Evolutionary conservation across 108 stramenopile species (phyloP).

Genomic region (Cyclotella sp.): DNA sequence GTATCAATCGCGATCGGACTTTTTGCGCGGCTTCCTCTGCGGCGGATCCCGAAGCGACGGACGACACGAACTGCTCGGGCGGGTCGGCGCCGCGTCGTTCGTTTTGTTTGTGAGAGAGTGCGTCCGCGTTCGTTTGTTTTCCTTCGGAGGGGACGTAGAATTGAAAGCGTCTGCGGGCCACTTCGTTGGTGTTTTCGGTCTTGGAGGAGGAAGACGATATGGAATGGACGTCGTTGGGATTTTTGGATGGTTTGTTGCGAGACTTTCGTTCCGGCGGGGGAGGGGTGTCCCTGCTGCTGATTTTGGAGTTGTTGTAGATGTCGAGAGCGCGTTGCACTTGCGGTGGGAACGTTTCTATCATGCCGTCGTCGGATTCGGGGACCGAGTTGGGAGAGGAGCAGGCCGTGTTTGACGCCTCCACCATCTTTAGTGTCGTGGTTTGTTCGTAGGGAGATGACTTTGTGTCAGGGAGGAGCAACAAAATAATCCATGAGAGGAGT

Average conservation of each 20-base stretch:
- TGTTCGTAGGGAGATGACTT: not conserved
- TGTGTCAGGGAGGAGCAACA: too few species aligned
- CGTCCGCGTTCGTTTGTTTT: not conserved
- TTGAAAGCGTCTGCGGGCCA: constrained; percentile 10
- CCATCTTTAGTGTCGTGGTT: not conserved
- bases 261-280: constrained; percentile 18
- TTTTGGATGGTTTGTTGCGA: not conserved
- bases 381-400: constrained; percentile 22
- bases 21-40: constrained; percentile 34
- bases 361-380: constrained; percentile 20
- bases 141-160: constrained; percentile 7
- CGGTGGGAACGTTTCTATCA: not conserved
- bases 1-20: constrained; percentile 35
- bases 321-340: constrained; percentile 11
- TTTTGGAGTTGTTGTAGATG: constrained; percentile 9
- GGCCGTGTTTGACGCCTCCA: not conserved
- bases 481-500: too few species aligned
- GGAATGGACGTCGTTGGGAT: not conserved
- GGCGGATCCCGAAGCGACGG: not conserved
- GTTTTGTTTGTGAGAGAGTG: not conserved
- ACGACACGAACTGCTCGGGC: constrained; percentile 12
- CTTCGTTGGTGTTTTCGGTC: not conserved
- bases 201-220: not conserved
- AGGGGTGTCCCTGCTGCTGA: constrained; percentile 5
- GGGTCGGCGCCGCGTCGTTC: constrained; percentile 26